Percentiles rank a stretch among this genome's conserved stretches.
Conservation (phyloP, 1,139 yeast genomes). For the Hansenula lynferdii region DNA sequence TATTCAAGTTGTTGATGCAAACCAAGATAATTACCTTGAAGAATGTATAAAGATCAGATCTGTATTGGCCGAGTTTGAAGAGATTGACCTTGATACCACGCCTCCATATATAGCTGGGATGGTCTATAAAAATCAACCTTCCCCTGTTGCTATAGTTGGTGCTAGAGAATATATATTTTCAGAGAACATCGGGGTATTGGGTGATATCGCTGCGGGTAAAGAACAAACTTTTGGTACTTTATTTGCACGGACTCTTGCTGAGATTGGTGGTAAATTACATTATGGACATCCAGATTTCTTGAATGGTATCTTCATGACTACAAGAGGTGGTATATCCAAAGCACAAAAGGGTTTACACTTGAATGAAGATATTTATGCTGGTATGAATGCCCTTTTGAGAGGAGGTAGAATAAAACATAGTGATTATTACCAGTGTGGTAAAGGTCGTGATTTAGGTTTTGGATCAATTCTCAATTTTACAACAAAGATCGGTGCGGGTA, state of each 20-base stretch:
- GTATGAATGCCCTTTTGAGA: conserved; percentile 74
- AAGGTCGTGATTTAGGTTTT: conserved; percentile 87
- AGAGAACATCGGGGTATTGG: conserved; percentile 79
- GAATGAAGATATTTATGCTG: conserved; percentile 90
- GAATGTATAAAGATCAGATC: conserved; percentile 82
- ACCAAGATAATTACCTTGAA: conserved; percentile 82
- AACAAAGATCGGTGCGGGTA: conserved; percentile 88
- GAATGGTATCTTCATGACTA: conserved; percentile 81
- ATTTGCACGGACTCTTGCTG: conserved; percentile 81
- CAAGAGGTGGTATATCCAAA: conserved; percentile 87
- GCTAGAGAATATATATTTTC: conserved; percentile 88
- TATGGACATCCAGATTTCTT: conserved; percentile 92
- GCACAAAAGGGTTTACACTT: conserved; percentile 84
- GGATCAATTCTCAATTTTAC: conserved; percentile 81
- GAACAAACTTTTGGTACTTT: conserved; percentile 92
- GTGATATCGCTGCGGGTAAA: conserved; percentile 91
- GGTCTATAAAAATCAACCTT: conserved; percentile 27
- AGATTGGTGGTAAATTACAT: conserved; percentile 82
- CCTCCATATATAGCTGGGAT: conserved; percentile 45
- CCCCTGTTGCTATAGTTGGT: conserved; percentile 80
- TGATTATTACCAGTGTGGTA: conserved; percentile 88
- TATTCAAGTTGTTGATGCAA: conserved; percentile 83
- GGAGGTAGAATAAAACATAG: conserved; percentile 88
- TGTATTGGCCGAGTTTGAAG: conserved; percentile 76
- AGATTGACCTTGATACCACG: conserved; percentile 31